A percentile compares a stretch with the other conserved stretches of the same genome.
phyloP scores from a whole-genome alignment of 75 land plant genomes.

The Chamaecyparis obtusa region DNA sequence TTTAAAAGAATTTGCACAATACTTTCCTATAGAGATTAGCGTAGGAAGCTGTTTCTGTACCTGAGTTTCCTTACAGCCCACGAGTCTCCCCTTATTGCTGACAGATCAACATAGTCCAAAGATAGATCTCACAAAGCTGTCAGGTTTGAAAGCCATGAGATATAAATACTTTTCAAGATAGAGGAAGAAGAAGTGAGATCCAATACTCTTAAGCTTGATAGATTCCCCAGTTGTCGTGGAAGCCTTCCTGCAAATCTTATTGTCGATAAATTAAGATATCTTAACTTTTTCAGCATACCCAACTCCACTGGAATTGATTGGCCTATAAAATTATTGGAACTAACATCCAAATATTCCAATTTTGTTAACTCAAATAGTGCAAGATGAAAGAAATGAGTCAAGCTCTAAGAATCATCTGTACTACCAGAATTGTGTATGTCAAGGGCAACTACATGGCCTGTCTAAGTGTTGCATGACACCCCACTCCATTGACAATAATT shows the following conservation, averaged over 20 bases:
- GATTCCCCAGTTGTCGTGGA: constrained; percentile 25
- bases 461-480: constrained; percentile 11
- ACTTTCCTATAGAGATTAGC: too few species aligned
- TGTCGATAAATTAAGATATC: constrained; percentile 25
- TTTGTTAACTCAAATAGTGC: constrained; percentile 20
- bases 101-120: background rate
- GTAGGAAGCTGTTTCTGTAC: too few species aligned
- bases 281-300: constrained; percentile 14
- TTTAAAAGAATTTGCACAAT: too few species aligned
- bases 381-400: background rate
- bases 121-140: background rate
- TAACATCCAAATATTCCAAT: constrained; percentile 25
- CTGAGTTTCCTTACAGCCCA: too few species aligned
- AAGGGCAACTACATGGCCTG: constrained; percentile 18
- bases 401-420: background rate
- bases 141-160: background rate
- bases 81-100: background rate
- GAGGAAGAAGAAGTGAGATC: constrained; percentile 12
- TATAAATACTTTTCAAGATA: background rate
- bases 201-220: constrained; percentile 16
- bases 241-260: constrained; percentile 16
- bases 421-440: too few species aligned
- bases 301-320: constrained; percentile 16
- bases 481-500: constrained; percentile 33
- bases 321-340: constrained; percentile 18